Percentiles rank a stretch among this genome's conserved stretches.
Evolutionary conservation across 176 grass and related monocot species (phyloP).

Genomic region (Ensete ventricosum): DNA sequence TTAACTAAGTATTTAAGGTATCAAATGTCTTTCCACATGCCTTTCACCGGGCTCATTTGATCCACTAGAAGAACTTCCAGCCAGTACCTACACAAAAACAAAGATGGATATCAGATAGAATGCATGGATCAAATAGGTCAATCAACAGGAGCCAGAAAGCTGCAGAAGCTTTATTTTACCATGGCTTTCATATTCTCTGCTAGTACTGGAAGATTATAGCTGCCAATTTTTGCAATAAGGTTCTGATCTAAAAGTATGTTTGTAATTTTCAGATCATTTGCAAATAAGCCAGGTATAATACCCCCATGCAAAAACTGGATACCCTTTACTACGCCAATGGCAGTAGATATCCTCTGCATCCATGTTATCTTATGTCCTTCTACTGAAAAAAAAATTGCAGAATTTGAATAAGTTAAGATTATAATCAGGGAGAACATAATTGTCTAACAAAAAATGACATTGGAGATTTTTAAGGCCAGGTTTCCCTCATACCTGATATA

Average conservation of each 20-base stretch:
- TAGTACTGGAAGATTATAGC: slow-evolving; percentile 74
- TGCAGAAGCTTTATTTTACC: slow-evolving; percentile 24
- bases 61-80: slow-evolving; percentile 29
- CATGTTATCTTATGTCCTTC: slow-evolving; percentile 63
- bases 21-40: slow-evolving; percentile 22
- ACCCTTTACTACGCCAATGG: slow-evolving; percentile 62
- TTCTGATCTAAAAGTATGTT: slow-evolving; percentile 94
- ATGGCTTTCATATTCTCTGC: slow-evolving; percentile 45
- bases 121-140: not conserved
- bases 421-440: not conserved
- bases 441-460: not conserved
- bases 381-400: slow-evolving; percentile 23
- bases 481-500: slow-evolving; percentile 45
- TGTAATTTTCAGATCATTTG: slow-evolving; percentile 68
- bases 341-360: slow-evolving; percentile 69
- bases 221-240: slow-evolving; percentile 74
- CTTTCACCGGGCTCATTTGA: slow-evolving; percentile 42
- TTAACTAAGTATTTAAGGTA: not conserved
- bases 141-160: not conserved
- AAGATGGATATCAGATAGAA: not conserved
- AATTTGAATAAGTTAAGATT: not conserved
- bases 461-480: too few species aligned
- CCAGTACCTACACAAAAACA: slow-evolving; percentile 4
- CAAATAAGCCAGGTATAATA: slow-evolving; percentile 68
- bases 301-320: slow-evolving; percentile 93